These are phyloP conservation scores for Ricinus communis DNA, from an alignment of 345 rosid species.

Conservation along the genomic window DNA sequence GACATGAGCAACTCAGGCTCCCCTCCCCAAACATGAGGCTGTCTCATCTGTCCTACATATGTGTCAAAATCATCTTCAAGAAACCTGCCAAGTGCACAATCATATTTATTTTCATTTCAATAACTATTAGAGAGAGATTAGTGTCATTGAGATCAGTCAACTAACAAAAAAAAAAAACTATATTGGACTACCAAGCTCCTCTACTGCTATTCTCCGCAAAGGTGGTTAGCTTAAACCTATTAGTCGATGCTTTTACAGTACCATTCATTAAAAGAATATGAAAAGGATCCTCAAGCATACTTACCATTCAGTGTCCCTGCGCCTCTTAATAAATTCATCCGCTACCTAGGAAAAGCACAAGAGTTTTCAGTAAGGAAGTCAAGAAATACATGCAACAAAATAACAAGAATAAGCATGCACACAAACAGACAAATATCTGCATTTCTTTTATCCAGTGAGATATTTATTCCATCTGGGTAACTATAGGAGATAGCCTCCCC, in stretches of 20 bases:
- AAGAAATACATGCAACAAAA: not conserved
- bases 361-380: constrained; percentile 4
- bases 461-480: too few relatives aligned
- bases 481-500: too few relatives aligned
- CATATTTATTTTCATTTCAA: not conserved
- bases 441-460: too few relatives aligned
- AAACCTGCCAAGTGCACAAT: constrained; percentile 41
- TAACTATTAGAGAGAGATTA: not conserved
- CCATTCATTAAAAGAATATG: not conserved
- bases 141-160: not conserved
- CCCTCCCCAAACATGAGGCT: constrained; percentile 75
- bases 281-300: constrained; percentile 13
- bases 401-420: not conserved
- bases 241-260: not conserved
- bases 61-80: constrained; percentile 60
- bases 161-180: too few relatives aligned
- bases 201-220: not conserved
- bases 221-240: not conserved
- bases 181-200: not conserved
- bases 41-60: constrained; percentile 54
- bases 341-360: constrained; percentile 45
- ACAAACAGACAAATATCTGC: not conserved
- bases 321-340: constrained; percentile 66
- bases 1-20: constrained; percentile 78
- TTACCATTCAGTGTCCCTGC: constrained; percentile 66